Conservation (phyloP, 352 stramenopile species). For the Phytophthora multivora region DNA sequence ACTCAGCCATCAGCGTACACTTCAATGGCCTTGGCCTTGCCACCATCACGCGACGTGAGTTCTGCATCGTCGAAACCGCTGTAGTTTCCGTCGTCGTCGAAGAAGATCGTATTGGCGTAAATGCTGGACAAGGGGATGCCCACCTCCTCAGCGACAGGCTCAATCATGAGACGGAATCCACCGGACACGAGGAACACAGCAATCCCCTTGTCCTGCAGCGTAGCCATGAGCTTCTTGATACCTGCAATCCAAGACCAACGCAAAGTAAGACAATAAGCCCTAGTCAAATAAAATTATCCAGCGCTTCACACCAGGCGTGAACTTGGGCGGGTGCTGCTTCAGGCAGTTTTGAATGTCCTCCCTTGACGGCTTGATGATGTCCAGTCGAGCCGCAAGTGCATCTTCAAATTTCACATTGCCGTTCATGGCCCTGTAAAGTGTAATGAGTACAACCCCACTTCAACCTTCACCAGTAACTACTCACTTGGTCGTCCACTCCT, state of each 20-base stretch:
- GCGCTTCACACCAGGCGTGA: constrained; percentile 75
- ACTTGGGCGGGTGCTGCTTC: constrained; percentile 85
- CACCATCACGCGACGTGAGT: constrained; percentile 90
- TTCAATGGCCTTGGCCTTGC: constrained; percentile 82
- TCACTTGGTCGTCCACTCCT: constrained; percentile 93
- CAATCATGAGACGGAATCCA: constrained; percentile 99
- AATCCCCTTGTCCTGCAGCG: constrained; percentile 90
- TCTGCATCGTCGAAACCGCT: constrained; percentile 94
- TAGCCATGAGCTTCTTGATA: constrained; percentile 89
- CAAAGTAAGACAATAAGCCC: neutral
- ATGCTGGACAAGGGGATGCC: constrained; percentile 91
- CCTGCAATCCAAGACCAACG: constrained; percentile 28
- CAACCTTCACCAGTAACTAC: constrained; percentile 11
- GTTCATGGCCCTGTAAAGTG: constrained; percentile 94
- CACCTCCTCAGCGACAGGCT: constrained; percentile 92
- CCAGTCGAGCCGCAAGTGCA: constrained; percentile 93
- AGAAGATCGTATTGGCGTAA: constrained; percentile 98
- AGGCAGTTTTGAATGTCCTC: constrained; percentile 91
- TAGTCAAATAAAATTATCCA: neutral
- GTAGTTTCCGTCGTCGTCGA: constrained; percentile 91
- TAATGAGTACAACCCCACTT: neutral
- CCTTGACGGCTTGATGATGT: constrained; percentile 95
- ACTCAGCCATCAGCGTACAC: constrained; percentile 38
- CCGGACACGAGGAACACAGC: constrained; percentile 98
- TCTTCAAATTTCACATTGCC: constrained; percentile 98